Percentiles rank a stretch among this genome's conserved stretches.
These are phyloP conservation scores for Globisporangium polare DNA, from an alignment of 352 stramenopile species.

Conservation along the genomic window DNA sequence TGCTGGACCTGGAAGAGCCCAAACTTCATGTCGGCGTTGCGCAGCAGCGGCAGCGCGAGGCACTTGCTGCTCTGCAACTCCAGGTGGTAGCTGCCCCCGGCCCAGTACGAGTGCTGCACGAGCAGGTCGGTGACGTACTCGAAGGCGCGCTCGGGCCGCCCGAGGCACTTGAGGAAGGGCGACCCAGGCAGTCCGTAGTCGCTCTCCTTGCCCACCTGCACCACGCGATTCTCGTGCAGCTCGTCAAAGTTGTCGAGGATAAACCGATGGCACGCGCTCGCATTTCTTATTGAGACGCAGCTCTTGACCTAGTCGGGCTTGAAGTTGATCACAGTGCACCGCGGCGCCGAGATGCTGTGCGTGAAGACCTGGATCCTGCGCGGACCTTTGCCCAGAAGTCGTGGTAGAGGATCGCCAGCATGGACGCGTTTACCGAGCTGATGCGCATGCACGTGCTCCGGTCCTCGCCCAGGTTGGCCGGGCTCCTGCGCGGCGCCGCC, in stretches of 20 bases:
- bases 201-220: conserved; percentile 30
- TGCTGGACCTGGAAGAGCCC: no score
- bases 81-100: conserved; percentile 38
- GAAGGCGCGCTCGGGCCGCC: conserved; percentile 34
- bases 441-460: conserved; percentile 37
- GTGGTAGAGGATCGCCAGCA: conserved; percentile 31
- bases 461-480: conserved; percentile 29
- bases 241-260: conserved; percentile 47
- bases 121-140: conserved; percentile 55
- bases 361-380: conserved; percentile 30
- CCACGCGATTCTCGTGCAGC: conserved; percentile 24
- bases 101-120: conserved; percentile 51
- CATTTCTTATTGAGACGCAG: conserved; percentile 26
- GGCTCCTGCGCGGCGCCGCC: conserved; percentile 24
- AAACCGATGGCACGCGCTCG: conserved; percentile 51
- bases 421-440: conserved; percentile 35
- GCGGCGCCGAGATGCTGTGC: conserved; percentile 39
- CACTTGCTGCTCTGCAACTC: conserved; percentile 55
- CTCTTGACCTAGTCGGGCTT: conserved; percentile 28
- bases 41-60: conserved; percentile 29
- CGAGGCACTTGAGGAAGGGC: conserved; percentile 42
- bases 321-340: conserved; percentile 41
- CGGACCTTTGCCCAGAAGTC: conserved; percentile 35
- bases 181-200: conserved; percentile 38
- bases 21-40: conserved; percentile 32